These are phyloP conservation scores for Aspergillus brasiliensis DNA, from an alignment of 2,329 filamentous ascomycete species.

Conservation along the genomic window DNA sequence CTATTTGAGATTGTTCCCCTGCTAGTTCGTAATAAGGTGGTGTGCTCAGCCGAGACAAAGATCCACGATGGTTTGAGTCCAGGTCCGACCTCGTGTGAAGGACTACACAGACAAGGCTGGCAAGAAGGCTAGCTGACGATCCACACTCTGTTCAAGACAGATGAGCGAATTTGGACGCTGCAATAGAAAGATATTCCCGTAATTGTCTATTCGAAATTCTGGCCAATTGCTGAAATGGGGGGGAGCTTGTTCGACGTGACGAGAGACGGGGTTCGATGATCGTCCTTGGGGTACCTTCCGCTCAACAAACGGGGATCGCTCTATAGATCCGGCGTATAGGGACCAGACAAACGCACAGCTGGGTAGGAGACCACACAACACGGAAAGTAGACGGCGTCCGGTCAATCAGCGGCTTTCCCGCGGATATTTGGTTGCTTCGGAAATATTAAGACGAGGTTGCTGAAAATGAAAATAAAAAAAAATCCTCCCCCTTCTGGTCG, in stretches of 20 bases:
- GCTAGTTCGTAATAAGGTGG: slow-evolving; percentile 18
- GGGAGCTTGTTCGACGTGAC: slow-evolving; percentile 5
- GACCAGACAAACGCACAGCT: slow-evolving; percentile 20
- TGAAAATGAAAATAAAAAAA: neutral
- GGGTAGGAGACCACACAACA: slow-evolving; percentile 13
- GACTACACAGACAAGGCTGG: slow-evolving; percentile 15
- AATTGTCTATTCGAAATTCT: neutral
- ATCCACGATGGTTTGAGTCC: slow-evolving; percentile 24
- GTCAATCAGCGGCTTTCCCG: neutral
- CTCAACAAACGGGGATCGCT: slow-evolving; percentile 23
- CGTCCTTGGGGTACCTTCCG: slow-evolving; percentile 19
- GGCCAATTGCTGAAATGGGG: slow-evolving; percentile 1
- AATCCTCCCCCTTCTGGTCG: neutral
- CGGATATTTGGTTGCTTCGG: slow-evolving; percentile 4
- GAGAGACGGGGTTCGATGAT: slow-evolving; percentile 17
- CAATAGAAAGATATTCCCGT: neutral
- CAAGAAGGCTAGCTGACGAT: slow-evolving; percentile 11
- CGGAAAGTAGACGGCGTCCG: slow-evolving; percentile 7
- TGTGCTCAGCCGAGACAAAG: slow-evolving; percentile 30
- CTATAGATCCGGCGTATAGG: slow-evolving; percentile 17
- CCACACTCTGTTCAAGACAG: slow-evolving; percentile 18
- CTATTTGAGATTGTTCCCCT: slow-evolving; percentile 15
- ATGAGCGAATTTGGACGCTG: slow-evolving; percentile 4
- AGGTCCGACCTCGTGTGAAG: slow-evolving; percentile 14
- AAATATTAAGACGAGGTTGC: slow-evolving; percentile 2